Evolutionary conservation across 306 rosid genomes (phyloP).

Genomic region (Vigna radiata): DNA sequence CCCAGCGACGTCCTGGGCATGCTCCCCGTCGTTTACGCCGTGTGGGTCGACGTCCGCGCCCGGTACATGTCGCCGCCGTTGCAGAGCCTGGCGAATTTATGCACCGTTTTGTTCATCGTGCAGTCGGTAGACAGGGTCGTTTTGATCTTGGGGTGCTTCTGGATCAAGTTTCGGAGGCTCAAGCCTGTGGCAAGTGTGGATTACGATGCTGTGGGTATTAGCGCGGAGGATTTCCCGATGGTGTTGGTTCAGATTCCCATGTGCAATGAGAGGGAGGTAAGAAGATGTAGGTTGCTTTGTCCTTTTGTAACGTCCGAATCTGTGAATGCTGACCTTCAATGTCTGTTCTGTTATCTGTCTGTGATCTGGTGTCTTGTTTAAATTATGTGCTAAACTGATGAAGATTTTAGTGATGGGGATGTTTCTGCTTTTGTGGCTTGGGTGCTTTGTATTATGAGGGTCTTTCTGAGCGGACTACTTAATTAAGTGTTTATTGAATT

Average conservation of each 20-base stretch:
- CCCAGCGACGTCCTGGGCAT: slow-evolving; percentile 75
- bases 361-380: not conserved
- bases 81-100: slow-evolving; percentile 80
- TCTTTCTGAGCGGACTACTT: not conserved
- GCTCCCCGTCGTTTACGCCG: slow-evolving; percentile 62
- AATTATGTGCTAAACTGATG: not conserved
- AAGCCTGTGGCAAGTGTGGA: slow-evolving; percentile 72
- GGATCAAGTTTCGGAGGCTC: slow-evolving; percentile 83
- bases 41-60: slow-evolving; percentile 76
- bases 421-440: not conserved
- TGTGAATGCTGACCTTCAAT: not conserved
- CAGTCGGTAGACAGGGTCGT: slow-evolving; percentile 86
- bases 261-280: slow-evolving; percentile 99
- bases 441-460: not conserved
- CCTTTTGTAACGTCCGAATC: slow-evolving; percentile 34
- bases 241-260: slow-evolving; percentile 94
- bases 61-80: slow-evolving; percentile 84
- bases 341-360: not conserved
- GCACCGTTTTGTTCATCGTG: slow-evolving; percentile 78
- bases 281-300: slow-evolving; percentile 79
- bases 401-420: not conserved
- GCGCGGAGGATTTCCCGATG: slow-evolving; percentile 82
- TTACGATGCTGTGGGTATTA: slow-evolving; percentile 56
- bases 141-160: slow-evolving; percentile 87
- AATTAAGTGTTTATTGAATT: not conserved